These are phyloP conservation scores for Ceratocystis lukuohia DNA, from an alignment of 2,329 filamentous ascomycete species.

Conservation along the genomic window DNA sequence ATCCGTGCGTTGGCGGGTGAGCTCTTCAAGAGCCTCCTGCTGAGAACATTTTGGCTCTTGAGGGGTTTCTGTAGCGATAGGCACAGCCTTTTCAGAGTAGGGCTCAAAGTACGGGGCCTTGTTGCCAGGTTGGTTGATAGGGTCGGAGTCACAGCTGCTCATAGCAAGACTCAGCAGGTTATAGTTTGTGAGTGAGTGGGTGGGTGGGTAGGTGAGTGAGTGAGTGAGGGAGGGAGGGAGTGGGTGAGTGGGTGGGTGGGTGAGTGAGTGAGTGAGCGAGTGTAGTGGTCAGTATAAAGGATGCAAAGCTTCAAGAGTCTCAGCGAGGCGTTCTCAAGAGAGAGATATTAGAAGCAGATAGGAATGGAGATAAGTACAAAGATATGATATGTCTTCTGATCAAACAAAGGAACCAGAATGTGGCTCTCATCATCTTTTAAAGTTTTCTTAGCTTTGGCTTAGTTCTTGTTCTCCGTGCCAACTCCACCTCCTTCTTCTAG, in stretches of 20 bases:
- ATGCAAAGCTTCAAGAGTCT: background rate
- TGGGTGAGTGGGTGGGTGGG: background rate
- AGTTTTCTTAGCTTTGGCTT: background rate
- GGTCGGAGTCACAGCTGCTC: conserved; percentile 14
- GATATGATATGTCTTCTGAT: background rate
- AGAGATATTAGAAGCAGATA: background rate
- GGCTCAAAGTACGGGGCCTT: conserved; percentile 12
- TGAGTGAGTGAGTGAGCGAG: background rate
- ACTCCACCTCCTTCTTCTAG: background rate
- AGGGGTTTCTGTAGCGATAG: background rate
- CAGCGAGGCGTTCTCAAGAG: background rate
- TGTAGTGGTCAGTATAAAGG: background rate
- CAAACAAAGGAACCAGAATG: background rate
- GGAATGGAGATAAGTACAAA: background rate
- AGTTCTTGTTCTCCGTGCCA: background rate
- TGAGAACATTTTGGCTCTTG: conserved; percentile 2
- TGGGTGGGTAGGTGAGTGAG: no score
- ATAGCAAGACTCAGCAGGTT: background rate
- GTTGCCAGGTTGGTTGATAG: conserved; percentile 9
- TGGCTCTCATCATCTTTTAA: conserved; percentile 3
- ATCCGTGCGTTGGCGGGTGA: conserved; percentile 17
- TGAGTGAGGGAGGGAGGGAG: no score
- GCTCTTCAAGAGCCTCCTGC: conserved; percentile 12
- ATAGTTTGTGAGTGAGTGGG: background rate
- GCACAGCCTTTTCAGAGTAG: conserved; percentile 3